Base-by-base conservation (phyloP, 1,139 yeast genomes). In the Ogataea hybrid region DNA sequence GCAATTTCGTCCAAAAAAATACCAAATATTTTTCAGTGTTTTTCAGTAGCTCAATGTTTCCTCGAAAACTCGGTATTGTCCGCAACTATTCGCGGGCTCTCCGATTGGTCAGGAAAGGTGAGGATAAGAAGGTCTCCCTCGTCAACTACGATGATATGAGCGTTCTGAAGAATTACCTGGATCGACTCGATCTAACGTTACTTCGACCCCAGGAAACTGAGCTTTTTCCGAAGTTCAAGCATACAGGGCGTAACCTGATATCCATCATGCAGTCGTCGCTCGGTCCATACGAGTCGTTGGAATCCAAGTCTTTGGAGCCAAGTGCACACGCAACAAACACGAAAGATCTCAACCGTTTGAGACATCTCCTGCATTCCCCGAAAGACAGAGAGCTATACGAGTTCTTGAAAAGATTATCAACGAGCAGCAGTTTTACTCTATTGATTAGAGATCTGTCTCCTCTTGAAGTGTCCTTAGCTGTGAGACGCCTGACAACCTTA, bases 111-210 rank as follows among this genome's bases (percentile, higher is more conserved):
- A 22, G 32, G 16, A 16, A 21, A n/a, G 38, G 28, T 3, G 38
- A 28, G 15, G 36, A 34, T 10, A 28, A 20, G n/a, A 22, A 12
- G n/a, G 27, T n/a, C 10, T 22, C 43, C 3, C 11, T 10, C 7
- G 10, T 41, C 11, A 46, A 48, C 11, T 29, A 39, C 14, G 45
- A 44, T 15, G 52, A 49, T 25, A 42, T 49, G 15, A 35, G 41
- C 6, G 14, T n/a, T 3, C 39, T 29, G 25, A 45, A 37, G 14
- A 14, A 15, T 4, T 45, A 45, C 25, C 28, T 47, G 22, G 28
- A 42, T 8, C 32, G 33, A 21, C 17, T 45, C 5, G 37, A 28
- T 12, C 28, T 45, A 16, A 25, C 21, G 3, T 10, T 15, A 11
- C 12, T 20, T n/a, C 20, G 9, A 11, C 16, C 8, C 7, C 15